Conservation (phyloP, 495 filamentous ascomycete genomes). For the Talaromyces thailandensis region DNA sequence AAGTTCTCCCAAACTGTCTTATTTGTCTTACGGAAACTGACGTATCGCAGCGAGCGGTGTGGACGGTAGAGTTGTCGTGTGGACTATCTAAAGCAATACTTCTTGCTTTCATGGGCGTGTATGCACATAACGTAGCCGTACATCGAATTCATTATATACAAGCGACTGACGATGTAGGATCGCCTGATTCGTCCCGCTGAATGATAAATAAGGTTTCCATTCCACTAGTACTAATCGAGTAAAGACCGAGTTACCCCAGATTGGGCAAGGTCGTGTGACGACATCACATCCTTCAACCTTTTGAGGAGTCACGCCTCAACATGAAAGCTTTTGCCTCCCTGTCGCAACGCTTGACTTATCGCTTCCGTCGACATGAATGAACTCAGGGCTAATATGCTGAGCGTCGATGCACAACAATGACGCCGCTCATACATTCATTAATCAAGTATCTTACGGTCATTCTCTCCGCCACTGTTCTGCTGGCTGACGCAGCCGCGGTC, state of each 20-base stretch:
- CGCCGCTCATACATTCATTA: background rate
- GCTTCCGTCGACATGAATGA: background rate
- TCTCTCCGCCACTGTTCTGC: background rate
- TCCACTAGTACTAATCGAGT: background rate
- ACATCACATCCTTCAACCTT: background rate
- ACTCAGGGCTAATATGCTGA: background rate
- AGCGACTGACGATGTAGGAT: background rate
- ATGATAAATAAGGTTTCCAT: background rate
- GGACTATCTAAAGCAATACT: constrained; percentile 30
- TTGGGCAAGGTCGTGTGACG: background rate
- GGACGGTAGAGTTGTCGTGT: constrained; percentile 90
- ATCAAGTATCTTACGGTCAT: background rate
- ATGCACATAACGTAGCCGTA: background rate
- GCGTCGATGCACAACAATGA: background rate
- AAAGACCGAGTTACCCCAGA: background rate
- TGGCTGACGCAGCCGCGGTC: background rate
- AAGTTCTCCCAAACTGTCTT: constrained; percentile 38
- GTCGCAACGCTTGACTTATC: background rate
- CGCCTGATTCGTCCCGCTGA: background rate
- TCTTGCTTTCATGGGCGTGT: background rate
- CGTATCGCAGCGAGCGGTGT: constrained; percentile 68
- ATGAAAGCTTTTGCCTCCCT: background rate
- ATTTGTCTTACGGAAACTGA: constrained; percentile 26
- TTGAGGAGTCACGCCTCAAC: background rate
- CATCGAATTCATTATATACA: background rate